These are phyloP conservation scores for Sporothrix schenckii DNA, from an alignment of 2,329 filamentous ascomycete genomes.

Conservation along the genomic window DNA sequence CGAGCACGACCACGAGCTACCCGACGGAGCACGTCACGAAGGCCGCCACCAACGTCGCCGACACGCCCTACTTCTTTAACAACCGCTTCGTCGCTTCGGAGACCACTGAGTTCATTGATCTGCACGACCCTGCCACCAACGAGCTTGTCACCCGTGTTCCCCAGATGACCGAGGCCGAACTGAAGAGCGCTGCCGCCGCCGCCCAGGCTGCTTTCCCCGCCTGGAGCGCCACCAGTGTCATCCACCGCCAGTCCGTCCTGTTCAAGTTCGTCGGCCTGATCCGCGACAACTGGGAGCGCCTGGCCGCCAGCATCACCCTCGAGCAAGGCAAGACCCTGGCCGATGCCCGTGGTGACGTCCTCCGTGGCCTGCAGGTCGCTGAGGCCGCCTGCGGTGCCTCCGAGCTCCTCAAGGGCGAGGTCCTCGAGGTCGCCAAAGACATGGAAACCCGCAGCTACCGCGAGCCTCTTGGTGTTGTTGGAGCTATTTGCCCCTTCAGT, in stretches of 20 bases:
- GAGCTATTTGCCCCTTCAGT: slow-evolving; percentile 88
- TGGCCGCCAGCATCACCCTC: slow-evolving; percentile 81
- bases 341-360: slow-evolving; percentile 79
- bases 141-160: slow-evolving; percentile 82
- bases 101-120: slow-evolving; percentile 73
- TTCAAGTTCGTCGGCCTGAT: slow-evolving; percentile 82
- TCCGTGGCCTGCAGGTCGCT: slow-evolving; percentile 80
- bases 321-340: slow-evolving; percentile 89
- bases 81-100: slow-evolving; percentile 73
- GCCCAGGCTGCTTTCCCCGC: slow-evolving; percentile 74
- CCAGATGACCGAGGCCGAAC: slow-evolving; percentile 76
- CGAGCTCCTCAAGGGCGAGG: slow-evolving; percentile 79
- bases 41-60: slow-evolving; percentile 56
- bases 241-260: slow-evolving; percentile 81
- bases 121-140: slow-evolving; percentile 83
- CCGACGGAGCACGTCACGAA: slow-evolving; percentile 71
- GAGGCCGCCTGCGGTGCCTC: slow-evolving; percentile 81
- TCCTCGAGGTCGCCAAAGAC: slow-evolving; percentile 83
- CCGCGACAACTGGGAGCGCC: slow-evolving; percentile 79
- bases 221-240: slow-evolving; percentile 72
- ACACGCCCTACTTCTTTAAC: slow-evolving; percentile 81
- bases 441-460: slow-evolving; percentile 86
- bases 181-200: slow-evolving; percentile 73
- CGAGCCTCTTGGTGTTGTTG: slow-evolving; percentile 78
- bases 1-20: slow-evolving; percentile 63